These are phyloP conservation scores for Cucurbita pepo DNA, from an alignment of 306 rosid genomes.

Conservation along the genomic window DNA sequence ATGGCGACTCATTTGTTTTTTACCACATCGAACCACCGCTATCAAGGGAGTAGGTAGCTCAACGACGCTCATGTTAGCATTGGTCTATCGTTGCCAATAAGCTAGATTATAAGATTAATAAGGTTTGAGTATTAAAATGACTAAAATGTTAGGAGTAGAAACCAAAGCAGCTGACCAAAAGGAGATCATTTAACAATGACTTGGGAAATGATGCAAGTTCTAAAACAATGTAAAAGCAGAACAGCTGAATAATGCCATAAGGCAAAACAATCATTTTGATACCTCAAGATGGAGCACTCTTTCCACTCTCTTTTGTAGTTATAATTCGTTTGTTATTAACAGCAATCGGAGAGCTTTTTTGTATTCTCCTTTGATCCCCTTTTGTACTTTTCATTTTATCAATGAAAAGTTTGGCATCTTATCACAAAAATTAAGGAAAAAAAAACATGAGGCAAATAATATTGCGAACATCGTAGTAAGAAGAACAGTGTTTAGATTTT, in stretches of 20 bases:
- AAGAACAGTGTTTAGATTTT: conserved; percentile 2
- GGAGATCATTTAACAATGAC: background rate
- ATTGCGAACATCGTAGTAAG: background rate
- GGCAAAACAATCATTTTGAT: background rate
- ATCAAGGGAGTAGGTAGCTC: background rate
- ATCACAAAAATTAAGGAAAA: background rate
- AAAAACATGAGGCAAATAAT: background rate
- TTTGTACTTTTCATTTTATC: conserved; percentile 5
- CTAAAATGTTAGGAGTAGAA: background rate
- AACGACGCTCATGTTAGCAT: background rate
- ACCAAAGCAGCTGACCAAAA: background rate
- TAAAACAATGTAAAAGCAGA: background rate
- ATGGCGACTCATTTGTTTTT: background rate
- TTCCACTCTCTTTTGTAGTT: background rate
- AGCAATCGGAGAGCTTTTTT: background rate
- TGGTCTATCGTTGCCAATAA: background rate
- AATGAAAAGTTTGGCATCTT: conserved; percentile 4
- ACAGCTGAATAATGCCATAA: background rate
- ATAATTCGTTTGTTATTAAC: background rate
- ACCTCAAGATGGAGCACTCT: conserved; percentile 3
- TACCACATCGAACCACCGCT: background rate
- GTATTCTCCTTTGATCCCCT: conserved; percentile 6
- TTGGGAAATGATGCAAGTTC: background rate
- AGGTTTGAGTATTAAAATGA: background rate
- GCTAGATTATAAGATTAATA: background rate